phyloP scores from a whole-genome alignment of 2,329 filamentous ascomycete species.

The Coniochaeta ligniaria region DNA sequence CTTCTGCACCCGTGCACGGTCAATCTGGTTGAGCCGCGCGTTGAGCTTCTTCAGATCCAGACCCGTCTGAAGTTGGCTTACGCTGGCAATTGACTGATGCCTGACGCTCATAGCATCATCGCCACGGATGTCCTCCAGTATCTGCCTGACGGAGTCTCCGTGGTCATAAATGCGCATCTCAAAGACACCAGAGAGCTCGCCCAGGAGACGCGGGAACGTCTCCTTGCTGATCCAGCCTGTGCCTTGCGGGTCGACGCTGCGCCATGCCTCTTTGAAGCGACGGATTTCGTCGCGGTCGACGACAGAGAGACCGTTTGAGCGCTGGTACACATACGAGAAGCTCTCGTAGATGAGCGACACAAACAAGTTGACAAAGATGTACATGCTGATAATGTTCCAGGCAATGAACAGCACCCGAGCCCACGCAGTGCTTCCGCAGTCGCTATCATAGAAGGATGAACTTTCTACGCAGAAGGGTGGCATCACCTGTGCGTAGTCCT shows the following conservation, averaged over 20 bases:
- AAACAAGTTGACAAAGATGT: slow-evolving; percentile 97
- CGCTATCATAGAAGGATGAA: slow-evolving; percentile 71
- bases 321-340: slow-evolving; percentile 98
- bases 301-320: slow-evolving; percentile 83
- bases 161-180: slow-evolving; percentile 94
- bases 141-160: slow-evolving; percentile 77
- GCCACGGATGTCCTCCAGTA: slow-evolving; percentile 76
- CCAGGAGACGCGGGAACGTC: slow-evolving; percentile 78
- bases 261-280: slow-evolving; percentile 97
- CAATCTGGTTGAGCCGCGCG: slow-evolving; percentile 63
- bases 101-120: slow-evolving; percentile 45
- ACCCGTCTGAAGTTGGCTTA: slow-evolving; percentile 44
- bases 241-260: slow-evolving; percentile 85
- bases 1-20: slow-evolving; percentile 65
- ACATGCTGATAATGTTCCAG: slow-evolving; percentile 99
- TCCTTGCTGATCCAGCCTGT: slow-evolving; percentile 89
- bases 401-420: slow-evolving; percentile 83
- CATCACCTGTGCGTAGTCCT: slow-evolving; percentile 78
- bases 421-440: slow-evolving; percentile 89
- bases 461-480: slow-evolving; percentile 74
- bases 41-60: slow-evolving; percentile 74
- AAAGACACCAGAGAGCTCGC: slow-evolving; percentile 90
- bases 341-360: slow-evolving; percentile 98
- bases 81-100: slow-evolving; percentile 47
- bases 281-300: slow-evolving; percentile 91